phyloP scores from a whole-genome alignment of 768 basidiomycete species.

The Suillus ampliporus region DNA sequence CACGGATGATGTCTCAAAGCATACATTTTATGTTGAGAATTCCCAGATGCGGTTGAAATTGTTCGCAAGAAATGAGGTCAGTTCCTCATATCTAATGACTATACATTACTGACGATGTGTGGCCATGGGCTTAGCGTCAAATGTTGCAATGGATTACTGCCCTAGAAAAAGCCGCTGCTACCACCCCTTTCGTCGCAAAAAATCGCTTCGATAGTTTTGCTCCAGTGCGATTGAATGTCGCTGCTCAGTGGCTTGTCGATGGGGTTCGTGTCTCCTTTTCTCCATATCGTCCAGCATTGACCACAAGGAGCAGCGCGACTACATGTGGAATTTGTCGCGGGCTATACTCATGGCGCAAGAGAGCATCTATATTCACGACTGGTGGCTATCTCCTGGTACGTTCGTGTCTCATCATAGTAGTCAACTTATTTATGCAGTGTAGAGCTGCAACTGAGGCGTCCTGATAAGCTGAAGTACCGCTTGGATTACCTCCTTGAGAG shows the following conservation, averaged over 20 bases:
- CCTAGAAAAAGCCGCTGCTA: conserved; percentile 77
- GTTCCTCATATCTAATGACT: conserved; percentile 16
- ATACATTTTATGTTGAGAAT: conserved; percentile 94
- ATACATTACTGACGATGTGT: conserved; percentile 12
- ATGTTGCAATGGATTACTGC: conserved; percentile 98
- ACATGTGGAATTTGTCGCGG: conserved; percentile 96
- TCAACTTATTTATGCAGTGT: conserved; percentile 11
- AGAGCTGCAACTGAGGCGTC: conserved; percentile 88
- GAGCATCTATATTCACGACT: conserved; percentile 94
- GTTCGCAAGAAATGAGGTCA: conserved; percentile 84
- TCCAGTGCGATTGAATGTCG: conserved; percentile 89
- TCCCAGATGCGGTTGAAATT: conserved; percentile 89
- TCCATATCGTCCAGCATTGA: conserved; percentile 6
- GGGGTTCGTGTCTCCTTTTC: conserved; percentile 56
- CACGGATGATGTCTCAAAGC: conserved; percentile 76
- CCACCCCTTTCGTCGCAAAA: conserved; percentile 75
- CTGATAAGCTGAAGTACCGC: conserved; percentile 82
- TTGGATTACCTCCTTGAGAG: conserved; percentile 85
- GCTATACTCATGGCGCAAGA: conserved; percentile 90
- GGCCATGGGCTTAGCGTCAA: conserved; percentile 63
- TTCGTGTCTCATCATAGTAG: conserved; percentile 9
- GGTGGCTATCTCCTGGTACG: conserved; percentile 93
- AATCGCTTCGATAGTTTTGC: conserved; percentile 96
- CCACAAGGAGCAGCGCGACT: conserved; percentile 71
- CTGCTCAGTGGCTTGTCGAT: conserved; percentile 98